Percentiles rank a stretch among this genome's conserved stretches.
Conservation (phyloP, 768 basidiomycete species). For the Thelephora ganbajun region DNA sequence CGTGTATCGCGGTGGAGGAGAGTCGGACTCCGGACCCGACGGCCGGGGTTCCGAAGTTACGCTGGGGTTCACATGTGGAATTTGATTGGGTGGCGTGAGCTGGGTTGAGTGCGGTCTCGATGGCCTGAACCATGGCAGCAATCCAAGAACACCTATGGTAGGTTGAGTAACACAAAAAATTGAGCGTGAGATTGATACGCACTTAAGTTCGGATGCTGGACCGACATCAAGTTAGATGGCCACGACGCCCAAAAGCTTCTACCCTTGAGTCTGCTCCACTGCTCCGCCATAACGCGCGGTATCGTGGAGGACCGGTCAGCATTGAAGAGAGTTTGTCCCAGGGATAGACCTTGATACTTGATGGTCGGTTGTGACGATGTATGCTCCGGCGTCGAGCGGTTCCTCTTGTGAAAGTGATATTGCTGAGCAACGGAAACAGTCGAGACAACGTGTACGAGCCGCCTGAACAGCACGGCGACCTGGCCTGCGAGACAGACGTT, state of each 20-base stretch:
- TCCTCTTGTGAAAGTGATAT: constrained; percentile 26
- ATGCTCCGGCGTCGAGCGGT: neutral
- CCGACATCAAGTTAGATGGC: neutral
- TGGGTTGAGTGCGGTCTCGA: neutral
- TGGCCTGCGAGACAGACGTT: constrained; percentile 38
- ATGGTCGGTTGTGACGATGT: too few relatives aligned
- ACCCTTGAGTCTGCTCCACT: neutral
- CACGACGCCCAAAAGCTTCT: neutral
- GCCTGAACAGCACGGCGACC: constrained; percentile 45
- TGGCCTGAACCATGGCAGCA: neutral
- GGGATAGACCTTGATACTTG: too few relatives aligned
- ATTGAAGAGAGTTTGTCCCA: too few relatives aligned
- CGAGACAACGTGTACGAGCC: constrained; percentile 55
- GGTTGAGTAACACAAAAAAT: neutral
- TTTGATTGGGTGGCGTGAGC: constrained; percentile 7
- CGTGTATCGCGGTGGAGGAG: constrained; percentile 1
- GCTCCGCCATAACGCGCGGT: too few relatives aligned
- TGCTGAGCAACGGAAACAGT: constrained; percentile 58
- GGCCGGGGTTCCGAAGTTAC: too few relatives aligned
- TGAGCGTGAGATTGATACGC: constrained; percentile 1
- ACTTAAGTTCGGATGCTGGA: neutral
- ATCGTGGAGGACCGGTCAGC: too few relatives aligned
- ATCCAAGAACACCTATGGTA: neutral
- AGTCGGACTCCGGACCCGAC: too few relatives aligned
- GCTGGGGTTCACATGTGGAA: too few relatives aligned